phyloP scores from a whole-genome alignment of 495 filamentous ascomycete species.

The Penicillium paxilli region DNA sequence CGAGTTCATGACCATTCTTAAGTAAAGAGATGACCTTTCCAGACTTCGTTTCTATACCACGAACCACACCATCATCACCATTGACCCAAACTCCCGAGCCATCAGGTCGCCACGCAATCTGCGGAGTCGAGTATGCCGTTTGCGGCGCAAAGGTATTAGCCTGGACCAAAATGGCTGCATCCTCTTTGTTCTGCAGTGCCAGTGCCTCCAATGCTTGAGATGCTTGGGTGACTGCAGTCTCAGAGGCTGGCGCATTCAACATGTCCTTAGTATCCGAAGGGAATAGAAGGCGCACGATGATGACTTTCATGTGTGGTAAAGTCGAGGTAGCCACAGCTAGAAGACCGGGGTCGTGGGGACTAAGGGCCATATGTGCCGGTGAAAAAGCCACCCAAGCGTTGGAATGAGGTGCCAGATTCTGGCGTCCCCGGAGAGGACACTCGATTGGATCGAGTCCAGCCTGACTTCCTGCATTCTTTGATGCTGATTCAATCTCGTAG shows the following conservation, averaged over 20 bases:
- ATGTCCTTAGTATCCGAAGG: constrained; percentile 29
- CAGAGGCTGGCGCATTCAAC: constrained; percentile 3
- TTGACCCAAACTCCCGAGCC: constrained; percentile 69
- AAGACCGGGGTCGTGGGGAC: constrained; percentile 53
- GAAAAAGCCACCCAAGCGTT: constrained; percentile 66
- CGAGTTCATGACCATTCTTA: constrained; percentile 55
- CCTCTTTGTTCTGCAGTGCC: constrained; percentile 55
- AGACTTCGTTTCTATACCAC: constrained; percentile 61
- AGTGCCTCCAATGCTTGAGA: constrained; percentile 51
- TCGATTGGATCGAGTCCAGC: constrained; percentile 6
- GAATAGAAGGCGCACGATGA: constrained; percentile 60
- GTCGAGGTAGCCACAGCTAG: constrained; percentile 64
- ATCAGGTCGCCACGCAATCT: constrained; percentile 64
- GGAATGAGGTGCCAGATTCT: constrained; percentile 66
- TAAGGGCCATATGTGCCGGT: constrained; percentile 57
- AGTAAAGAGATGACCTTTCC: constrained; percentile 57
- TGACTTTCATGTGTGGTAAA: constrained; percentile 65
- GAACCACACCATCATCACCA: constrained; percentile 65
- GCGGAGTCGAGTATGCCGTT: constrained; percentile 66
- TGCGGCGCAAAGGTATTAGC: constrained; percentile 65
- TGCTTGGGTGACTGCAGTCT: constrained; percentile 40
- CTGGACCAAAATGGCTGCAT: constrained; percentile 59
- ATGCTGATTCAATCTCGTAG: constrained; percentile 42
- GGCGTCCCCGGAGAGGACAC: constrained; percentile 49
- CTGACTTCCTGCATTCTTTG: not conserved